Evolutionary conservation across 176 grass and related monocot genomes (phyloP).

Genomic region (Oryza nivara): DNA sequence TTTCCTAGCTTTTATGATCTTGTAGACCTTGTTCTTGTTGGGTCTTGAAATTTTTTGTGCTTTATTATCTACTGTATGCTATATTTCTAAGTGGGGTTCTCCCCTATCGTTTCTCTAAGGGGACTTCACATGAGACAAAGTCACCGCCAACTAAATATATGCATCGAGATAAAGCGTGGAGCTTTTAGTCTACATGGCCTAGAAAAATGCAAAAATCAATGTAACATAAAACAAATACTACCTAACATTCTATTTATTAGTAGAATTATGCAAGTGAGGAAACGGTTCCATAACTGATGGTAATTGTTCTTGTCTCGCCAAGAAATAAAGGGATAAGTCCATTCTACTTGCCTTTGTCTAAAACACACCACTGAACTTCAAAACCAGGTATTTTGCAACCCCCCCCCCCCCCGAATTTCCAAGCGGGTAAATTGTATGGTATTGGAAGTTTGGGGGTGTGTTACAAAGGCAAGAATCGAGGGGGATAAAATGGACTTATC

Average conservation of each 20-base stretch:
- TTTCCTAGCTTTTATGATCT: neutral
- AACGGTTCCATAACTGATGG: neutral
- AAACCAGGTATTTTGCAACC: too few relatives aligned
- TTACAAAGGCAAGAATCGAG: too few relatives aligned
- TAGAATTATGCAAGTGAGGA: neutral
- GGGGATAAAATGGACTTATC: too few relatives aligned
- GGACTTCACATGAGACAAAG: neutral
- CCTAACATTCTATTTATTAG: neutral
- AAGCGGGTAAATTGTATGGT: too few relatives aligned
- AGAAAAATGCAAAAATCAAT: too few relatives aligned
- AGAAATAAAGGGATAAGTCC: neutral
- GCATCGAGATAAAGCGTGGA: conserved; percentile 7
- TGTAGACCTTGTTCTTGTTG: neutral
- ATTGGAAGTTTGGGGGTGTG: too few relatives aligned
- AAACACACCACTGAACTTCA: too few relatives aligned
- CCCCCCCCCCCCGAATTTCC: too few relatives aligned
- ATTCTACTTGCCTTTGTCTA: too few relatives aligned
- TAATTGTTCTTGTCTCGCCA: neutral
- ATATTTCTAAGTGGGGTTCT: neutral
- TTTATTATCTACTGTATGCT: neutral
- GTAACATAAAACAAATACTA: neutral
- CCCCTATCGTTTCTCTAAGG: neutral
- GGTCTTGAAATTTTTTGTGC: neutral
- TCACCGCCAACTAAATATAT: conserved; percentile 11
- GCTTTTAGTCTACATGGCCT: neutral